Percentiles rank a stretch among this genome's conserved stretches.
phyloP scores from a whole-genome alignment of 495 filamentous ascomycete species.

The Cladorrhinum samala region DNA sequence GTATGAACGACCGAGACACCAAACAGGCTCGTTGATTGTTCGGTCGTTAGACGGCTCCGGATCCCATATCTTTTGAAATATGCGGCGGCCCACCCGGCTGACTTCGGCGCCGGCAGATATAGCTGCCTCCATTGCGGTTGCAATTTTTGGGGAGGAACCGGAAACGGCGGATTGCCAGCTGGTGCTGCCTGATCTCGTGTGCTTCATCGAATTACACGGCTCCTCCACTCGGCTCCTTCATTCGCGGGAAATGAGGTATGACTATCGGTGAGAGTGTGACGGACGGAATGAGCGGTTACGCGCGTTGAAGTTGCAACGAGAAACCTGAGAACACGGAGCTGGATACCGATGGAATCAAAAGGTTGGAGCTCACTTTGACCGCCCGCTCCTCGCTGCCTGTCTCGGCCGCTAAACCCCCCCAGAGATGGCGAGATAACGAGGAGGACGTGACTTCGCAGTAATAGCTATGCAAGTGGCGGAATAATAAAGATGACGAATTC shows the following conservation, averaged over 20 bases:
- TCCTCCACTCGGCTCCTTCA: too few species aligned
- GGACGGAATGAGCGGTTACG: neutral
- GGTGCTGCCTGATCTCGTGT: constrained; percentile 15
- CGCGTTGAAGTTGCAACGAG: neutral
- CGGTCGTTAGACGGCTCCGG: constrained; percentile 84
- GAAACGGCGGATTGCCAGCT: constrained; percentile 27
- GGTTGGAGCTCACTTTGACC: neutral
- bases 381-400: neutral
- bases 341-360: neutral
- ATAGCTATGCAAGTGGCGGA: neutral
- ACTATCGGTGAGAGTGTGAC: neutral
- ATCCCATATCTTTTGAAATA: constrained; percentile 94
- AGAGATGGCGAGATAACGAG: neutral
- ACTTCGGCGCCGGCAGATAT: constrained; percentile 33
- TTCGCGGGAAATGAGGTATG: neutral
- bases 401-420: neutral
- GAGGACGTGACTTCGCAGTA: neutral
- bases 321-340: too few species aligned
- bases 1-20: constrained; percentile 83
- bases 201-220: constrained; percentile 21
- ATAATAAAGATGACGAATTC: neutral
- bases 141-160: constrained; percentile 24
- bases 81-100: constrained; percentile 52
- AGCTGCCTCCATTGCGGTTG: constrained; percentile 37
- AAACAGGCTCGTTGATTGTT: constrained; percentile 60